phyloP scores from a whole-genome alignment of 2,329 filamentous ascomycete species.

The Aspergillus sp. region DNA sequence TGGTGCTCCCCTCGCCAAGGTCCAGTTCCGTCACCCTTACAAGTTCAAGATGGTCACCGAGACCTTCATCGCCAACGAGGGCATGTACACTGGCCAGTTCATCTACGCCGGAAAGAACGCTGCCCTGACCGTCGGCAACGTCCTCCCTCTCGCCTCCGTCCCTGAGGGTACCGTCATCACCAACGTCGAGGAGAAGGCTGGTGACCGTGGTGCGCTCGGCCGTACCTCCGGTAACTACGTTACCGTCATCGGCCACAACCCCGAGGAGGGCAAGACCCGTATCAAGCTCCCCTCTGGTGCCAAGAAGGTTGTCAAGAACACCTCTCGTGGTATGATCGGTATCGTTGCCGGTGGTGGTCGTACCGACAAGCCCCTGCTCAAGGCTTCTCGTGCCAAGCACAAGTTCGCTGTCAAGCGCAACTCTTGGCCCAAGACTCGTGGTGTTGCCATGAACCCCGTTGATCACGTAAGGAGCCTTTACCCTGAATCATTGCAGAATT shows the following conservation, averaged over 20 bases:
- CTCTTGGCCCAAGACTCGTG: slow-evolving; percentile 99
- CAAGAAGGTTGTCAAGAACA: slow-evolving; percentile 97
- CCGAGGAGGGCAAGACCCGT: slow-evolving; percentile 98
- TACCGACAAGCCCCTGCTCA: slow-evolving; percentile 99
- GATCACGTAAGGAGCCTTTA: slow-evolving; percentile 67
- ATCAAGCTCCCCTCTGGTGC: slow-evolving; percentile 98
- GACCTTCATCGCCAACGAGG: slow-evolving; percentile 99
- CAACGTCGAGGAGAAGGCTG: slow-evolving; percentile 99
- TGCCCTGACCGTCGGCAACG: slow-evolving; percentile 92
- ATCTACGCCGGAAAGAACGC: slow-evolving; percentile 99
- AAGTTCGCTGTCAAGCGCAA: slow-evolving; percentile 99
- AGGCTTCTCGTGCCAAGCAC: slow-evolving; percentile 99
- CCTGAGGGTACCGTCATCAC: slow-evolving; percentile 99
- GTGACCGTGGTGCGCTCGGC: slow-evolving; percentile 93
- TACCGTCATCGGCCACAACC: slow-evolving; percentile 96
- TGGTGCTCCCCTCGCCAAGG: slow-evolving; percentile 95
- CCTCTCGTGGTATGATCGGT: slow-evolving; percentile 95
- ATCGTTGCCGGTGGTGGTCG: slow-evolving; percentile 99
- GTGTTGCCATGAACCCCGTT: slow-evolving; percentile 99
- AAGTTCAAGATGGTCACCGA: slow-evolving; percentile 95
- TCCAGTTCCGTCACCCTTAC: slow-evolving; percentile 97
- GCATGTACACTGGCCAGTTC: slow-evolving; percentile 99
- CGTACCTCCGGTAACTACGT: slow-evolving; percentile 99
- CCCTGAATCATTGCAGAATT: not conserved
- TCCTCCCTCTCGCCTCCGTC: slow-evolving; percentile 89